These are phyloP conservation scores for Diaporthe aspalathi DNA, from an alignment of 2,329 filamentous ascomycete genomes.

Conservation along the genomic window DNA sequence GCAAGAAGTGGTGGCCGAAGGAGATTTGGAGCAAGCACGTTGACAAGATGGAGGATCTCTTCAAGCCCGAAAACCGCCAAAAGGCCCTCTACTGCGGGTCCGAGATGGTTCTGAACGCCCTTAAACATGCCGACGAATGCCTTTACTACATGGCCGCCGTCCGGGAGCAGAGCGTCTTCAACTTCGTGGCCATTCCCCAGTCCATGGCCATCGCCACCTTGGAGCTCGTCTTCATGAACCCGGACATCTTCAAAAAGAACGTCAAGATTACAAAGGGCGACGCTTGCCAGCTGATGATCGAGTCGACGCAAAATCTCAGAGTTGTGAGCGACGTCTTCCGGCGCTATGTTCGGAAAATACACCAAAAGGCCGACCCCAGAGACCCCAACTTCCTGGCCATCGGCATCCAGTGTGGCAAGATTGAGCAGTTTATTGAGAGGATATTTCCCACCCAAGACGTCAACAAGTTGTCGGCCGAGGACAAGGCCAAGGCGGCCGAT, in stretches of 20 bases:
- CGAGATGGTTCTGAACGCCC: constrained; percentile 92
- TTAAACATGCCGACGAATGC: constrained; percentile 90
- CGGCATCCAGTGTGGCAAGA: constrained; percentile 88
- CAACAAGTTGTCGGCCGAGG: constrained; percentile 62
- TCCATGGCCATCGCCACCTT: constrained; percentile 97
- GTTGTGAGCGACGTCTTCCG: constrained; percentile 86
- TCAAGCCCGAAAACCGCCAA: constrained; percentile 81
- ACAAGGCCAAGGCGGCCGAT: constrained; percentile 47
- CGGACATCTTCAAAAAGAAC: constrained; percentile 84
- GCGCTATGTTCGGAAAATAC: constrained; percentile 81
- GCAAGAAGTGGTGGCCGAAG: constrained; percentile 91
- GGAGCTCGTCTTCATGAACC: constrained; percentile 92
- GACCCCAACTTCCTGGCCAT: constrained; percentile 95
- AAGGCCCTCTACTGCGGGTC: constrained; percentile 87
- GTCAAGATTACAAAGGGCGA: constrained; percentile 97
- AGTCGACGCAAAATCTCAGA: constrained; percentile 90
- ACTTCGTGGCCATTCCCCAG: constrained; percentile 98
- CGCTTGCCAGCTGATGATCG: constrained; percentile 89
- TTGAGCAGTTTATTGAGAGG: constrained; percentile 94
- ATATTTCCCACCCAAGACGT: constrained; percentile 89
- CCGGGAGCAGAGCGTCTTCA: constrained; percentile 97
- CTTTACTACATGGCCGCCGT: constrained; percentile 98
- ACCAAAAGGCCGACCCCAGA: constrained; percentile 91
- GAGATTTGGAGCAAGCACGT: constrained; percentile 98
- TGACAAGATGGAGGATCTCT: constrained; percentile 87